Conservation (phyloP, 305 asterid species). For the Rubia tinctorum region DNA sequence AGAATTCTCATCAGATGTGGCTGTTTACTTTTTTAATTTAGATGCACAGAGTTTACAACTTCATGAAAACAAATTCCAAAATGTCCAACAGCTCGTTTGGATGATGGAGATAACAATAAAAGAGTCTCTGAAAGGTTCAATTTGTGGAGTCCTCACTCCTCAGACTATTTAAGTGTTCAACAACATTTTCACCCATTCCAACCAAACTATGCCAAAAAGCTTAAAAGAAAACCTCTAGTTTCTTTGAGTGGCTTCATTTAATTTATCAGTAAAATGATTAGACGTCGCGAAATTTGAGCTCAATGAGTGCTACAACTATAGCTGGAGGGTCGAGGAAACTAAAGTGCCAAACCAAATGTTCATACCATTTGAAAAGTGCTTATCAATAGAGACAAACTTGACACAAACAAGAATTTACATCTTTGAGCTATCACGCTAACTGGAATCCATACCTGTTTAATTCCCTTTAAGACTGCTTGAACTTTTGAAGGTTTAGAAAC, state of each 20-base stretch:
- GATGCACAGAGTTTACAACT: background rate
- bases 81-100: conserved; percentile 2
- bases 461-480: conserved; percentile 83
- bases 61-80: background rate
- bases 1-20: background rate
- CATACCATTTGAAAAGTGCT: background rate
- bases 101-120: background rate
- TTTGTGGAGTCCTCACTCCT: background rate
- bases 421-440: background rate
- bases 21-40: background rate
- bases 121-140: background rate
- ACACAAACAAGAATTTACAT: background rate
- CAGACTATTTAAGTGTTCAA: background rate
- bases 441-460: conserved; percentile 54
- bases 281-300: background rate
- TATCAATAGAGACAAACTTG: background rate
- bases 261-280: background rate
- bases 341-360: background rate
- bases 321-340: background rate
- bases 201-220: background rate
- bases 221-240: background rate
- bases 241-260: background rate
- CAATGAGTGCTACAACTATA: background rate
- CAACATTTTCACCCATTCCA: background rate
- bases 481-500: conserved; percentile 57